phyloP scores from a whole-genome alignment of 305 asterid genomes.

The Solanum chacoense region DNA sequence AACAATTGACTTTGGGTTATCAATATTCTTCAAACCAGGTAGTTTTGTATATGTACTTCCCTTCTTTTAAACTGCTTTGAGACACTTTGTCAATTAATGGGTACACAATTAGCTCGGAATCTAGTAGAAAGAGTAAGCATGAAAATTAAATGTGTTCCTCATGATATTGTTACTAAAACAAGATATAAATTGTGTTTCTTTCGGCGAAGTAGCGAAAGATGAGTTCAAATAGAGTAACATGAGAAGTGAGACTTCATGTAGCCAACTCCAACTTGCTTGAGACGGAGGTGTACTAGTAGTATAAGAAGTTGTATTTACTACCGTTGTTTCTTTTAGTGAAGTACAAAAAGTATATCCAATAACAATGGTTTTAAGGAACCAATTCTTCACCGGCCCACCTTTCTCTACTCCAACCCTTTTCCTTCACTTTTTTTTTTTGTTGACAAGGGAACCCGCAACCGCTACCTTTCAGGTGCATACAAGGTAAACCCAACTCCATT shows the following conservation, averaged over 20 bases:
- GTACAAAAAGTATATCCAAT: background rate
- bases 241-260: background rate
- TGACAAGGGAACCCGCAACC: background rate
- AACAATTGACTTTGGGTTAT: conserved; percentile 76
- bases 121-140: background rate
- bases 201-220: background rate
- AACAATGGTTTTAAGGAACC: background rate
- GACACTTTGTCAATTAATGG: background rate
- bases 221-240: background rate
- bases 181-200: background rate
- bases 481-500: background rate
- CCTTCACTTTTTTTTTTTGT: background rate
- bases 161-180: background rate
- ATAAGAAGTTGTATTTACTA: background rate
- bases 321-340: background rate
- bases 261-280: background rate
- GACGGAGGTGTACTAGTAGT: background rate
- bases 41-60: background rate
- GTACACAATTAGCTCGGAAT: background rate
- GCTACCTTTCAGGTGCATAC: background rate
- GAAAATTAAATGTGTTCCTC: background rate
- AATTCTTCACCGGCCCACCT: background rate
- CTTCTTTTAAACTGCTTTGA: background rate
- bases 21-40: conserved; percentile 85
- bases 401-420: background rate